Conservation (phyloP, 208 protist species). For the Wallacemonas sp. region DNA sequence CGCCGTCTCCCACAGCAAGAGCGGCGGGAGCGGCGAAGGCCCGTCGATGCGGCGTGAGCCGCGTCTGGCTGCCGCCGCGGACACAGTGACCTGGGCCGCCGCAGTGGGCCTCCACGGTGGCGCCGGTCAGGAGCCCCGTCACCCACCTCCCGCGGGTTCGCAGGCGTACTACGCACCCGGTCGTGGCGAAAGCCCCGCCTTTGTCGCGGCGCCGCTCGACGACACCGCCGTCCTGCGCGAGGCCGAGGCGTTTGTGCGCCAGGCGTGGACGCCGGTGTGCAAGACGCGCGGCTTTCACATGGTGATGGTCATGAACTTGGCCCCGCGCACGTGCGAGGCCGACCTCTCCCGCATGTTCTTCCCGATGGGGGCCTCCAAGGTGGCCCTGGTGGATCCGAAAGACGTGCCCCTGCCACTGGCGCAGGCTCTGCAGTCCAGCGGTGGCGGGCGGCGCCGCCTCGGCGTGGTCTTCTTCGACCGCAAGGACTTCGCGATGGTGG, state of each 20-base stretch:
- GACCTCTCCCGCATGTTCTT: constrained; percentile 76
- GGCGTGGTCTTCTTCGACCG: constrained; percentile 79
- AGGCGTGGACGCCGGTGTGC: constrained; percentile 39
- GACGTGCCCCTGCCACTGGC: constrained; percentile 33
- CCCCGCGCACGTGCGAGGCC: constrained; percentile 59
- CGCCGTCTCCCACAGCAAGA: neutral
- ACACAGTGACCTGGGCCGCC: constrained; percentile 8
- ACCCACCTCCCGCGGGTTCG: neutral
- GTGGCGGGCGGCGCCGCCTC: constrained; percentile 36
- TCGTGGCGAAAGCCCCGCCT: neutral
- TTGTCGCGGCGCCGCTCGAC: constrained; percentile 5
- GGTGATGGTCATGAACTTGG: constrained; percentile 77
- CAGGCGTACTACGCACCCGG: neutral
- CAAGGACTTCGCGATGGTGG: constrained; percentile 70
- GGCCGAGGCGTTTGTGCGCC: constrained; percentile 40
- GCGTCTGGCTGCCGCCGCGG: neutral
- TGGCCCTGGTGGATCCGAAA: constrained; percentile 49
- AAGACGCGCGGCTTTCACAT: constrained; percentile 44
- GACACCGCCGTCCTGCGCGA: constrained; percentile 21
- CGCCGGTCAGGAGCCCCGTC: neutral
- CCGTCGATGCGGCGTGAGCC: constrained; percentile 12
- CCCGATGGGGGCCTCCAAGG: constrained; percentile 60
- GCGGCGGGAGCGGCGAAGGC: neutral
- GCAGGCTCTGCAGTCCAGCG: constrained; percentile 1
- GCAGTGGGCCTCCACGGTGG: neutral